phyloP scores from a whole-genome alignment of 2,329 filamentous ascomycete species.

The Neofusicoccum laricinum region DNA sequence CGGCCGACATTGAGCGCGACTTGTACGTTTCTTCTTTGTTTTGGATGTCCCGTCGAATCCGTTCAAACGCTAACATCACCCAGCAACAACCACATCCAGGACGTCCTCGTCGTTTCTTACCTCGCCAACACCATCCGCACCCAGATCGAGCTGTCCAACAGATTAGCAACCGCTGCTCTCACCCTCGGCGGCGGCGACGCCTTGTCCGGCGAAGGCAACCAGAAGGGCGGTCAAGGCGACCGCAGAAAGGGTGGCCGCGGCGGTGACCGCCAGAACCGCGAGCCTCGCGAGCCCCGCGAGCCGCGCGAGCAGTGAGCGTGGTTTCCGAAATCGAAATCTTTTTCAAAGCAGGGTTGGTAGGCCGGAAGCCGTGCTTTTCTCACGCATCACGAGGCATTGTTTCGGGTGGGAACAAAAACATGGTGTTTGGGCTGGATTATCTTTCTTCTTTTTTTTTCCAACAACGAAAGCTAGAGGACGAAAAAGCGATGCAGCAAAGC shows the following conservation, averaged over 20 bases:
- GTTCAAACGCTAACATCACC: constrained; percentile 28
- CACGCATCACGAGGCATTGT: constrained; percentile 13
- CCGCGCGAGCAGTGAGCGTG: constrained; percentile 16
- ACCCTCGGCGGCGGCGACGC: constrained; percentile 45
- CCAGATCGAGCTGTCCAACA: constrained; percentile 96
- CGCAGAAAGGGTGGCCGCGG: constrained; percentile 31
- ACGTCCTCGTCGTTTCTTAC: constrained; percentile 97
- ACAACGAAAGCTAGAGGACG: not conserved
- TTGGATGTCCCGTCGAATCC: too few relatives aligned
- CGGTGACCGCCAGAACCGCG: constrained; percentile 16
- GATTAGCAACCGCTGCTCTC: constrained; percentile 67
- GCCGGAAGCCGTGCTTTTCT: not conserved
- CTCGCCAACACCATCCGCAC: constrained; percentile 98
- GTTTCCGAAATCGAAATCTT: not conserved
- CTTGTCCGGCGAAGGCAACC: constrained; percentile 31
- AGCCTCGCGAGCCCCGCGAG: not conserved
- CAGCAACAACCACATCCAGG: constrained; percentile 98
- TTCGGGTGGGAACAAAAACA: constrained; percentile 2
- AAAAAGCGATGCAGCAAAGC: not conserved
- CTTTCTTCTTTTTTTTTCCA: not conserved
- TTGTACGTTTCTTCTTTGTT: constrained; percentile 58
- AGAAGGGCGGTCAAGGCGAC: constrained; percentile 32
- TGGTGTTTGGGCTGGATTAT: constrained; percentile 12
- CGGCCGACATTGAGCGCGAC: constrained; percentile 86
- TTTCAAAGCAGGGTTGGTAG: not conserved